These are phyloP conservation scores for Nymphaea colorata DNA, from an alignment of 164 flowering plant genomes.

Conservation along the genomic window DNA sequence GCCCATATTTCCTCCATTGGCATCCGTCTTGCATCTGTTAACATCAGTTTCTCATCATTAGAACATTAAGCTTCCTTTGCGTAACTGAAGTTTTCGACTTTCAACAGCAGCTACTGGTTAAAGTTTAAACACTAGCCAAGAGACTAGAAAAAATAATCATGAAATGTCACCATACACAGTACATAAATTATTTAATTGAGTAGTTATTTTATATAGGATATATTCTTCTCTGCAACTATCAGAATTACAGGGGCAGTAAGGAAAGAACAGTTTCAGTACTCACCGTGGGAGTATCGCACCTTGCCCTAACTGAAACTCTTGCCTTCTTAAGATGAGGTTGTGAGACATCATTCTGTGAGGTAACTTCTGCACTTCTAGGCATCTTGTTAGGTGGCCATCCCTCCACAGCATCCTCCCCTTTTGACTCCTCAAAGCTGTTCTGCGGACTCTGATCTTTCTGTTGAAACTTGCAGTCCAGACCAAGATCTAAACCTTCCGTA, in stretches of 20 bases:
- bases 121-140: too few relatives aligned
- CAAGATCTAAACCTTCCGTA: slow-evolving; percentile 16
- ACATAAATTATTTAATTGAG: too few relatives aligned
- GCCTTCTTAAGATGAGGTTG: slow-evolving; percentile 52
- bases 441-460: slow-evolving; percentile 15
- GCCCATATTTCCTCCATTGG: slow-evolving; percentile 98
- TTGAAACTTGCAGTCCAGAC: slow-evolving; percentile 20
- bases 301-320: slow-evolving; percentile 78
- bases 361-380: slow-evolving; percentile 24
- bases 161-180: too few relatives aligned
- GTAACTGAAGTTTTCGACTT: too few relatives aligned
- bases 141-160: too few relatives aligned
- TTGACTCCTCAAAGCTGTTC: slow-evolving; percentile 26
- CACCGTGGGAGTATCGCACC: slow-evolving; percentile 80
- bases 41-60: not conserved
- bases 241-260: too few relatives aligned
- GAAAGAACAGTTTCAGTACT: slow-evolving; percentile 7
- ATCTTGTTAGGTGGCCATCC: slow-evolving; percentile 49
- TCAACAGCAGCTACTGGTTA: too few relatives aligned
- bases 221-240: too few relatives aligned
- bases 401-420: slow-evolving; percentile 27
- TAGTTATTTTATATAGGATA: too few relatives aligned
- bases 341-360: slow-evolving; percentile 37
- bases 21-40: slow-evolving; percentile 94
- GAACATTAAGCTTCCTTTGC: not conserved